Evolutionary conservation across 2,329 filamentous ascomycete species (phyloP).

Genomic region (Nothophoma quercina): DNA sequence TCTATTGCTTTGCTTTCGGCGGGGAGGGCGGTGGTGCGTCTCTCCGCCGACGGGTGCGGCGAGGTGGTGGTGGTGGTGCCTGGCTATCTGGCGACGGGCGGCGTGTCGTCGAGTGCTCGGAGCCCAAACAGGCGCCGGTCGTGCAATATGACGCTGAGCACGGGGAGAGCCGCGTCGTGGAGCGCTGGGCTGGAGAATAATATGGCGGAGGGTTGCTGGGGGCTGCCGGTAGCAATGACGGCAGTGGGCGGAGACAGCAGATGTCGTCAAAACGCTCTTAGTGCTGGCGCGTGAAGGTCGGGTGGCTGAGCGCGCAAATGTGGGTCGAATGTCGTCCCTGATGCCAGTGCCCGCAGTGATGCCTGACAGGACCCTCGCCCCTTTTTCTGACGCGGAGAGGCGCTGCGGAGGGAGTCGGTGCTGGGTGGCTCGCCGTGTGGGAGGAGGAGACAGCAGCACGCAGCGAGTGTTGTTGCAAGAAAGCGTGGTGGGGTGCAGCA

Average conservation of each 20-base stretch:
- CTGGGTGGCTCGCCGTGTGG: conserved; percentile 4
- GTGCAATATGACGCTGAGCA: conserved; percentile 20
- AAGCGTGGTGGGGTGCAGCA: conserved; percentile 12
- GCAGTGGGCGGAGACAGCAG: conserved; percentile 23
- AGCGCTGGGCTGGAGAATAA: conserved; percentile 1
- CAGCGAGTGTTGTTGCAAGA: conserved; percentile 9
- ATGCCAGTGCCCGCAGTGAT: conserved; percentile 30
- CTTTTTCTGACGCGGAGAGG: conserved; percentile 7
- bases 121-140: conserved; percentile 36
- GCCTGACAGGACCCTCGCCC: conserved; percentile 21
- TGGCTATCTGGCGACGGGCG: conserved; percentile 39
- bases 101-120: conserved; percentile 28
- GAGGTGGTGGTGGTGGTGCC: conserved; percentile 35
- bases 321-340: conserved; percentile 16
- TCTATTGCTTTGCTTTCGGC: conserved; percentile 23
- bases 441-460: conserved; percentile 4
- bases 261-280: conserved; percentile 39
- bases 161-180: conserved; percentile 18
- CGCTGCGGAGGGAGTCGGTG: conserved; percentile 4
- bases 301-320: conserved; percentile 30
- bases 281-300: conserved; percentile 29
- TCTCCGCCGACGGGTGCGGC: conserved; percentile 37
- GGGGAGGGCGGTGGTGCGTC: conserved; percentile 32
- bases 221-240: conserved; percentile 29
- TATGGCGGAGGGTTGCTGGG: conserved; percentile 13